These are phyloP conservation scores for Metschnikowia arizonensis DNA, from an alignment of 805 yeast species.

Conservation along the genomic window DNA sequence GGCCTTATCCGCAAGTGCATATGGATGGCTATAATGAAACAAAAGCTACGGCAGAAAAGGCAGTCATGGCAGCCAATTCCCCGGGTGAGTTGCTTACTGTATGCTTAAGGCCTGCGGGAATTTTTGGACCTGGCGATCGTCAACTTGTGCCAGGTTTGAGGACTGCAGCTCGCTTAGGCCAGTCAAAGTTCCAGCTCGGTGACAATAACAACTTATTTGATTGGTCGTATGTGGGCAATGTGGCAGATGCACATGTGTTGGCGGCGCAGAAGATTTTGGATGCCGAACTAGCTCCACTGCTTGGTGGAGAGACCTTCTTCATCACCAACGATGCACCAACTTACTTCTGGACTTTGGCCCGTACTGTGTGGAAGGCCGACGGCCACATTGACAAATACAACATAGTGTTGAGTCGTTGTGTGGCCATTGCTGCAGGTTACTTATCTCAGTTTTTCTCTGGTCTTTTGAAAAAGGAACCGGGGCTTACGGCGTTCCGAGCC, in stretches of 20 bases:
- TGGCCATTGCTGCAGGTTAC: conserved; percentile 82
- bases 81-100: conserved; percentile 61
- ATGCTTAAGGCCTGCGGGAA: conserved; percentile 94
- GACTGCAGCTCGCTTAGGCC: conserved; percentile 75
- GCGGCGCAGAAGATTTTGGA: conserved; percentile 76
- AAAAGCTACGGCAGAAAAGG: conserved; percentile 83
- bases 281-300: conserved; percentile 35
- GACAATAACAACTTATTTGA: conserved; percentile 91
- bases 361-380: conserved; percentile 96
- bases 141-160: conserved; percentile 93
- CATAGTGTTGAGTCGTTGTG: conserved; percentile 63
- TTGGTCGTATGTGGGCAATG: conserved; percentile 98
- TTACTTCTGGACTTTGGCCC: conserved; percentile 94
- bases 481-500: conserved; percentile 94
- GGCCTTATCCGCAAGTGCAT: conserved; percentile 87
- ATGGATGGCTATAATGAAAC: conserved; percentile 98
- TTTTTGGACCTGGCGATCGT: conserved; percentile 98
- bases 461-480: conserved; percentile 77
- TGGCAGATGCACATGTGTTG: conserved; percentile 91
- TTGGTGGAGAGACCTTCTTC: conserved; percentile 86
- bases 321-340: conserved; percentile 92
- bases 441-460: conserved; percentile 71
- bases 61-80: conserved; percentile 72
- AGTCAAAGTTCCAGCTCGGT: conserved; percentile 90
- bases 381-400: conserved; percentile 72